Evolutionary conservation across 2,329 filamentous ascomycete genomes (phyloP), one percentile per base, ranked within the genome.

Genomic region (Didymella arachidicola): DNA sequence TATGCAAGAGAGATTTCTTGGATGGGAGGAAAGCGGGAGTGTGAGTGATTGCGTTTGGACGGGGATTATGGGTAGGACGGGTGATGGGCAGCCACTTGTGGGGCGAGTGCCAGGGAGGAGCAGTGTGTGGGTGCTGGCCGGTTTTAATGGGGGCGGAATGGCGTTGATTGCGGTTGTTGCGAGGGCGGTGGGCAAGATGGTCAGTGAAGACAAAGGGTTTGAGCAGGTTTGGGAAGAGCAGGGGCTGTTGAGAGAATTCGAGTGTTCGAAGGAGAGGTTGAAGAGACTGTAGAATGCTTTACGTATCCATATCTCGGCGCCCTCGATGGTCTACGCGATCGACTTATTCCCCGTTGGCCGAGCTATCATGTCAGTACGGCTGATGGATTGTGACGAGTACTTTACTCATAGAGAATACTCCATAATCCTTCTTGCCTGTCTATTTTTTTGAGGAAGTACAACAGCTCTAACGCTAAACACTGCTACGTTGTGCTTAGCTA

Each of bases 131-230:
- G 72, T 84, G n/a, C 68, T 81, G 22, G 81, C 79, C 0, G 83
- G 82, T 0, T 84, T 84, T 59, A 80, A 78, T 29, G 83, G 83
- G 0, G 81, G 84, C 54, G 83, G 83, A 0, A 85, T 85, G 82
- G 77, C 80, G 0, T 65, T 80, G 25, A 77, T 82, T 18, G 79
- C 79, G 19, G 69, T 81, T 0, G 68, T 75, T 5, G 76, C 76
- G 7, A 78, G 79, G 59, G 80, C 75, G 0, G 42, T 83, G 8
- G 78, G 75, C 1, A 59, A 69, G 25, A 82, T 84, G 79, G 60
- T 81, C 0, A 29, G 68, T 4, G 60, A 73, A 2, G 71, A 63
- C 2, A 36, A 44, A 1, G 45, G 59, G 0, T 80, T 79, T 52
- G 70, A 74, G 44, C 63, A 75, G 14, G 77, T 78, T 0, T 52